These are phyloP conservation scores for Backusella tuberculispora DNA, from an alignment of 192 early-diverging fungal species.

Conservation along the genomic window DNA sequence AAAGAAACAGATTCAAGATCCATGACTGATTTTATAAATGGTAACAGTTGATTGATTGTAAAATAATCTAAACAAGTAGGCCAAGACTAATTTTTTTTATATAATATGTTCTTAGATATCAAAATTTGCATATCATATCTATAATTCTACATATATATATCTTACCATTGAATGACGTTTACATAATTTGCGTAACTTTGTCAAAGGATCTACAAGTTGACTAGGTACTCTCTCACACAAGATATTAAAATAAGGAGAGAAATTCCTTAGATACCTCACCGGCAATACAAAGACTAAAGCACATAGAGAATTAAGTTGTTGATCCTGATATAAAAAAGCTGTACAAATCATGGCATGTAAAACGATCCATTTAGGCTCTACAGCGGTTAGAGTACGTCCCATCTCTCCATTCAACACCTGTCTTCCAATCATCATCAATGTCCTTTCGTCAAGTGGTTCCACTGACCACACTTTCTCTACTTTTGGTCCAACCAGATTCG, in stretches of 20 bases:
- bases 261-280: constrained; percentile 51
- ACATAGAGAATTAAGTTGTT: constrained; percentile 41
- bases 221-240: constrained; percentile 52
- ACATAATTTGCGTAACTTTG: constrained; percentile 40
- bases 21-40: constrained; percentile 56
- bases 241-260: constrained; percentile 50
- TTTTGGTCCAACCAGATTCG: constrained; percentile 56
- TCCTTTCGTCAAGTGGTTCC: constrained; percentile 15
- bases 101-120: not conserved
- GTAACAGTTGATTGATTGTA: constrained; percentile 45
- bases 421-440: constrained; percentile 42
- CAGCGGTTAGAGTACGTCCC: constrained; percentile 37
- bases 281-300: constrained; percentile 55
- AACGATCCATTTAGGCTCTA: constrained; percentile 56
- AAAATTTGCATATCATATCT: not conserved
- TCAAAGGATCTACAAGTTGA: constrained; percentile 40
- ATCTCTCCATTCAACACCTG: constrained; percentile 59
- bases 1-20: constrained; percentile 56
- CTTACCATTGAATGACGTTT: constrained; percentile 38
- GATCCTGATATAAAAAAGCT: constrained; percentile 42
- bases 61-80: constrained; percentile 47
- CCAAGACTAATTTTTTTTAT: constrained; percentile 27
- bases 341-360: constrained; percentile 43
- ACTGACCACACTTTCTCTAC: constrained; percentile 51
- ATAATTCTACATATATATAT: not conserved